These are phyloP conservation scores for Barnettozyma californica DNA, from an alignment of 805 yeast species.

Conservation along the genomic window DNA sequence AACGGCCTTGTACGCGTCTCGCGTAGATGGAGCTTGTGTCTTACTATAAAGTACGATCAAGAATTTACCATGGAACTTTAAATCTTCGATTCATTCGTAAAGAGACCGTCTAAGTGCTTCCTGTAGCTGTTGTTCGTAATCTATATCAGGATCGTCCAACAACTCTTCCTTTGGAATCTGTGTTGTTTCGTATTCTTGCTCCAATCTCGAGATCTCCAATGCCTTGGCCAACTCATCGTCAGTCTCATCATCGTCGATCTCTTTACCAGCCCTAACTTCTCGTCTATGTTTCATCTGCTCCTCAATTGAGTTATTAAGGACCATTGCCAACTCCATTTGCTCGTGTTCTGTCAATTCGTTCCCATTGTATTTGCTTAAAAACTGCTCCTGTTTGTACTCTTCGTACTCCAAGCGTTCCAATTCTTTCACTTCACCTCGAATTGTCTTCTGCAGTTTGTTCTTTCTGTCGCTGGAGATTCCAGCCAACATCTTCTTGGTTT, in stretches of 20 bases:
- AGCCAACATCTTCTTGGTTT: constrained; percentile 12
- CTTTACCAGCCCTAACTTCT: constrained; percentile 2
- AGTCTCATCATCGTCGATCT: constrained; percentile 5
- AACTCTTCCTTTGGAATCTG: not conserved
- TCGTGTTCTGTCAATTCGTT: constrained; percentile 16
- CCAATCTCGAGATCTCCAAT: constrained; percentile 8
- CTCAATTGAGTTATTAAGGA: constrained; percentile 19
- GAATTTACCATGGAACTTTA: not conserved
- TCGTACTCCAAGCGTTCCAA: constrained; percentile 17
- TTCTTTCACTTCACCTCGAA: constrained; percentile 20
- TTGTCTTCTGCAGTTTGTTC: constrained; percentile 14
- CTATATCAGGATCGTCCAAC: not conserved
- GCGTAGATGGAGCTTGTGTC: no score
- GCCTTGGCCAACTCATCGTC: constrained; percentile 13
- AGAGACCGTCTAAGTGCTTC: constrained; percentile 24
- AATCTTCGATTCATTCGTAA: constrained; percentile 7
- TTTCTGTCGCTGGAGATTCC: constrained; percentile 19
- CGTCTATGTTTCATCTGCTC: constrained; percentile 9
- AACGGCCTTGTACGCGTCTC: no score
- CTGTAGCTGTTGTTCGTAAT: constrained; percentile 2
- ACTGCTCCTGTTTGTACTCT: constrained; percentile 8
- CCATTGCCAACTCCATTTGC: constrained; percentile 25
- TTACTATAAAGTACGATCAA: no score
- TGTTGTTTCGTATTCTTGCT: not conserved
- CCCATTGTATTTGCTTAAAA: constrained; percentile 23